Evolutionary conservation across 805 yeast species (phyloP).

Genomic region (Schizosaccharomyces cryophilus): DNA sequence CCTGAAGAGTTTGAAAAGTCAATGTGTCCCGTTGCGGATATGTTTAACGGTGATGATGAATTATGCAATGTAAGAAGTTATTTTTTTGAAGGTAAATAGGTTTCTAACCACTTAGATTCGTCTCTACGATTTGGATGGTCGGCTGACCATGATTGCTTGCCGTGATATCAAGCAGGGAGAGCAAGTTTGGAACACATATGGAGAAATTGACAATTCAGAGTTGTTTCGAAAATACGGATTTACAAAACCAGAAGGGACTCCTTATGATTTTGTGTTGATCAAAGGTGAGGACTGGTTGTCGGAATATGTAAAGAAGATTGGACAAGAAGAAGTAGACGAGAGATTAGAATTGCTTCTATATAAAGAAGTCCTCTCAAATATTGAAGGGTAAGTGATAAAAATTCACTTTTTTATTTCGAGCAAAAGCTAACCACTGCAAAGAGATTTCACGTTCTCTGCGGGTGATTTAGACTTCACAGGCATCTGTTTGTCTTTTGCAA

Average conservation of each 20-base stretch:
- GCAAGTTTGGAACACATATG: conserved; percentile 72
- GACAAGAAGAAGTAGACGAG: not conserved
- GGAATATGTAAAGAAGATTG: not conserved
- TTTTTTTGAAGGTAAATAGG: not conserved
- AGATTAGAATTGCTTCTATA: not conserved
- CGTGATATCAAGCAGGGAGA: conserved; percentile 34
- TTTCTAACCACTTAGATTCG: conserved; percentile 9
- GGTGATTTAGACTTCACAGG: not conserved
- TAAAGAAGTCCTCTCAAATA: not conserved
- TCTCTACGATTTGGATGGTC: conserved; percentile 10
- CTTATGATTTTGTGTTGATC: not conserved
- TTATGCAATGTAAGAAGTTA: conserved; percentile 36
- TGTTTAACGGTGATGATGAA: conserved; percentile 63
- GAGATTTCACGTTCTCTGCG: not conserved
- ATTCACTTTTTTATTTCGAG: not conserved
- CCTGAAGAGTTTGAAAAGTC: conserved; percentile 24
- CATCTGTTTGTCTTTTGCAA: not conserved
- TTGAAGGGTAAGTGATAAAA: not conserved
- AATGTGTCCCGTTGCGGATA: conserved; percentile 85
- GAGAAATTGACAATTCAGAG: conserved; percentile 80
- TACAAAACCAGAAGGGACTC: conserved; percentile 37
- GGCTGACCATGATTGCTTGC: conserved; percentile 48
- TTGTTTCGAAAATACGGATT: conserved; percentile 76
- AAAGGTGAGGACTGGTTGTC: not conserved
- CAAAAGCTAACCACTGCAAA: not conserved